phyloP scores from a whole-genome alignment of 179 eudicot species.

The Corrigiola litoralis region DNA sequence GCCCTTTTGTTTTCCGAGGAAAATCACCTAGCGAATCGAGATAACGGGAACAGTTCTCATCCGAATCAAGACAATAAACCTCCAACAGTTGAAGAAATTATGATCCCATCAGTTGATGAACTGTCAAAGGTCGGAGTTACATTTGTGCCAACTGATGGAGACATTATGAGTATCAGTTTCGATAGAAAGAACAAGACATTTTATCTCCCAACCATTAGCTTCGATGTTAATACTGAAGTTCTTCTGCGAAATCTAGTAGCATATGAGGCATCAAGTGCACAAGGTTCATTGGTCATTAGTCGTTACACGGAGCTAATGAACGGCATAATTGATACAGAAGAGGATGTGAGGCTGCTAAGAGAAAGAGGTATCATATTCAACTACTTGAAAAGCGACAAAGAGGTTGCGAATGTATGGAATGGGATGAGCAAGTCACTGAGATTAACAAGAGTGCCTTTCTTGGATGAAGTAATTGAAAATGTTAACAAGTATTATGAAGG shows the following conservation, averaged over 20 bases:
- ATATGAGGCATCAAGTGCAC: constrained; percentile 27
- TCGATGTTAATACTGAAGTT: constrained; percentile 30
- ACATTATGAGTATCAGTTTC: constrained; percentile 24
- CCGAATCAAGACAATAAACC: not conserved
- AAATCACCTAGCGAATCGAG: not conserved
- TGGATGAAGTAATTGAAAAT: constrained; percentile 40
- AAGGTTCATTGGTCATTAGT: constrained; percentile 27
- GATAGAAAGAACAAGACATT: constrained; percentile 16
- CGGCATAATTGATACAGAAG: constrained; percentile 44
- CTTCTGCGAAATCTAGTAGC: constrained; percentile 41
- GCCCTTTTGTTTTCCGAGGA: constrained; percentile 14
- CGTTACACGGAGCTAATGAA: constrained; percentile 48
- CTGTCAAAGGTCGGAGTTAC: constrained; percentile 25
- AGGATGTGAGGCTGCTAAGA: constrained; percentile 39
- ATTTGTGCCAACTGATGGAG: constrained; percentile 26
- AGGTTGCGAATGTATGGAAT: constrained; percentile 43
- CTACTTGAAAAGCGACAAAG: constrained; percentile 41
- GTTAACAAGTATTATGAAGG: constrained; percentile 33
- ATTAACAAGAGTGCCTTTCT: constrained; percentile 35
- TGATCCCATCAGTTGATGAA: constrained; percentile 30
- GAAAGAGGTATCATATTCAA: constrained; percentile 35
- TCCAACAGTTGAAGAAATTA: constrained; percentile 31
- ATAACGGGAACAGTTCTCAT: constrained; percentile 1
- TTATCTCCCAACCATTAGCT: constrained; percentile 24
- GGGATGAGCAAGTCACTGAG: constrained; percentile 44